A percentile compares a stretch with the other conserved stretches of the same genome.
Evolutionary conservation across 2,329 filamentous ascomycete species (phyloP).

Genomic region (Diplodia intermedia): DNA sequence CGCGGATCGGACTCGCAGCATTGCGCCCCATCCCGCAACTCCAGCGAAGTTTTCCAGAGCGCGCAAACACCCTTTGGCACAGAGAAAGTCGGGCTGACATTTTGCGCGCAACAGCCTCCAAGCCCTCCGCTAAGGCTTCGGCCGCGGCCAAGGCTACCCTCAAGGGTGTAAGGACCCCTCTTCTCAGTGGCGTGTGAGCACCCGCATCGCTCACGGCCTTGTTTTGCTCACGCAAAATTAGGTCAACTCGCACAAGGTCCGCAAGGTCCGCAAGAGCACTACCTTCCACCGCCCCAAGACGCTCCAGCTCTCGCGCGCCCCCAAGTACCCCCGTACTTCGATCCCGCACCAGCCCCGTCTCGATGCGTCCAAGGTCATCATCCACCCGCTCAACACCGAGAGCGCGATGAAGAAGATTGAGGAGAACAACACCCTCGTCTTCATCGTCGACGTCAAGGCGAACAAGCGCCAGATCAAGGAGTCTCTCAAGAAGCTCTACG

Average conservation of each 20-base stretch:
- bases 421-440: slow-evolving; percentile 99
- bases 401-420: slow-evolving; percentile 99
- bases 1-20: slow-evolving; percentile 20
- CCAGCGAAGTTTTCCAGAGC: slow-evolving; percentile 29
- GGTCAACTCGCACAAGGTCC: slow-evolving; percentile 82
- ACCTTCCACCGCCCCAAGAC: slow-evolving; percentile 98
- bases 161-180: slow-evolving; percentile 71
- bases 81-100: slow-evolving; percentile 41
- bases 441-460: slow-evolving; percentile 87
- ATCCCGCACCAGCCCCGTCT: slow-evolving; percentile 88
- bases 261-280: slow-evolving; percentile 85
- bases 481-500: slow-evolving; percentile 98
- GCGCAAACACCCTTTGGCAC: slow-evolving; percentile 1
- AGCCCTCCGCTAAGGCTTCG: slow-evolving; percentile 78
- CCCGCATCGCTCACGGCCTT: slow-evolving; percentile 59
- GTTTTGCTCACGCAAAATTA: slow-evolving; percentile 53
- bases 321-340: slow-evolving; percentile 97
- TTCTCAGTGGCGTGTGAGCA: slow-evolving; percentile 57
- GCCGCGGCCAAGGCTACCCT: slow-evolving; percentile 95
- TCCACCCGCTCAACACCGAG: slow-evolving; percentile 99
- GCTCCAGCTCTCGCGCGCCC: slow-evolving; percentile 83
- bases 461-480: slow-evolving; percentile 99
- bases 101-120: slow-evolving; percentile 56
- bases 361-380: slow-evolving; percentile 96
- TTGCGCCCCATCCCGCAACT: slow-evolving; percentile 22